phyloP scores from a whole-genome alignment of 2,329 filamentous ascomycete species.

The Ramularia endophylla region DNA sequence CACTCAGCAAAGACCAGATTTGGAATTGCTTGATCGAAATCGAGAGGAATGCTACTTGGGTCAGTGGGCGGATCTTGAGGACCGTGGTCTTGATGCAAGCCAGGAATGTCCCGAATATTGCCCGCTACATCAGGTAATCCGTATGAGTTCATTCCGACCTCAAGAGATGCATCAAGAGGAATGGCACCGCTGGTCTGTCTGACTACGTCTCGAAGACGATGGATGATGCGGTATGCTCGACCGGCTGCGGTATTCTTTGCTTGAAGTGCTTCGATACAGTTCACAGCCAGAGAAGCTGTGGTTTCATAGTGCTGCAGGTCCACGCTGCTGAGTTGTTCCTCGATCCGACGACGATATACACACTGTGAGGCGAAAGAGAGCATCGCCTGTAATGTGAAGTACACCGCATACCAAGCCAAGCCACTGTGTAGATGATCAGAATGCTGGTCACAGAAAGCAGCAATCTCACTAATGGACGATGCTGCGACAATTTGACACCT shows the following conservation, averaged over 20 bases:
- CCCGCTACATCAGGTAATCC: not conserved
- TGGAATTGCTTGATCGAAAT: not conserved
- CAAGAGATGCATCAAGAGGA: constrained; percentile 1
- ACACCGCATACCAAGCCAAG: constrained; percentile 18
- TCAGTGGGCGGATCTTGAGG: constrained; percentile 2
- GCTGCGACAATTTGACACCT: constrained; percentile 14
- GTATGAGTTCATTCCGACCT: not conserved
- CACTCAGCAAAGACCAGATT: constrained; percentile 1
- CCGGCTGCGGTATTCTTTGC: constrained; percentile 7
- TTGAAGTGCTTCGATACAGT: constrained; percentile 4
- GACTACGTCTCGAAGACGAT: constrained; percentile 7
- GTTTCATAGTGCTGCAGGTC: constrained; percentile 5
- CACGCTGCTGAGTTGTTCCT: not conserved
- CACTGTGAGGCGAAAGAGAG: constrained; percentile 9
- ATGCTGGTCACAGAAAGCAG: constrained; percentile 13
- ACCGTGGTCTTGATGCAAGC: not conserved
- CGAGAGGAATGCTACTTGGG: not conserved
- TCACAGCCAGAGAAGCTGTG: constrained; percentile 6
- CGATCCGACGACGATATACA: constrained; percentile 5
- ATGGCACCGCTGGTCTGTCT: constrained; percentile 5
- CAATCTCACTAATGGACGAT: constrained; percentile 10
- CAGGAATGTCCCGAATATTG: not conserved
- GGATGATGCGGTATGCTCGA: constrained; percentile 9
- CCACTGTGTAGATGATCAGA: constrained; percentile 11
- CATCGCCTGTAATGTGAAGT: constrained; percentile 18